phyloP scores from a whole-genome alignment of 164 flowering plant species.

The Vitis amurensis region DNA sequence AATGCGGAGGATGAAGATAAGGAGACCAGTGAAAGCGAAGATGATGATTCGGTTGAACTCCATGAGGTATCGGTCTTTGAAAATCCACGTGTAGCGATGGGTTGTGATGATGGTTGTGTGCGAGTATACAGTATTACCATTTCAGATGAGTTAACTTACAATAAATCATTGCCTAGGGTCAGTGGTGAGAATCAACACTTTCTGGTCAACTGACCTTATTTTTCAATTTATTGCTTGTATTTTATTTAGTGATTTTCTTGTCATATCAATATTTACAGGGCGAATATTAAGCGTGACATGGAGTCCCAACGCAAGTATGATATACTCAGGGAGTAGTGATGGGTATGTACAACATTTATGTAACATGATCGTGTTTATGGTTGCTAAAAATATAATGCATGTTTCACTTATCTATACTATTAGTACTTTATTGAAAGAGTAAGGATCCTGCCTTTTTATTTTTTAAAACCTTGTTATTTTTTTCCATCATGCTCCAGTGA shows the following conservation, averaged over 20 bases:
- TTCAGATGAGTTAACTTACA: constrained; percentile 49
- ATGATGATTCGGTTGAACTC: constrained; percentile 45
- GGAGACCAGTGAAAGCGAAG: constrained; percentile 52
- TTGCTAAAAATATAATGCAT: not conserved
- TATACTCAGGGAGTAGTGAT: constrained; percentile 92
- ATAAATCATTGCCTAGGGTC: constrained; percentile 81
- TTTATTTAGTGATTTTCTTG: not conserved
- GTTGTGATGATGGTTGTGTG: constrained; percentile 94
- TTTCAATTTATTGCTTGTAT: not conserved
- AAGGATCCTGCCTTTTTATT: too few relatives aligned
- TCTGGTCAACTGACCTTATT: not conserved
- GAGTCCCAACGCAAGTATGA: constrained; percentile 65
- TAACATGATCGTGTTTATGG: not conserved
- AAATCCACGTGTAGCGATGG: constrained; percentile 57
- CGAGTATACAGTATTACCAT: constrained; percentile 57
- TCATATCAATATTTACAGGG: constrained; percentile 42
- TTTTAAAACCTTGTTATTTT: too few relatives aligned
- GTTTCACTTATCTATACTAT: not conserved
- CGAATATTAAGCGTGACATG: constrained; percentile 82
- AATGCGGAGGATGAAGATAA: constrained; percentile 25
- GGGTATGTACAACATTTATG: constrained; percentile 58
- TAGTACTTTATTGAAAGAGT: too few relatives aligned
- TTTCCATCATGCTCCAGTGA: too few relatives aligned
- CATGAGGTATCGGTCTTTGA: constrained; percentile 27
- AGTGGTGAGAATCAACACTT: constrained; percentile 76